Conservation (phyloP, 108 stramenopile species). For the Cylindrotheca fusiformis region DNA sequence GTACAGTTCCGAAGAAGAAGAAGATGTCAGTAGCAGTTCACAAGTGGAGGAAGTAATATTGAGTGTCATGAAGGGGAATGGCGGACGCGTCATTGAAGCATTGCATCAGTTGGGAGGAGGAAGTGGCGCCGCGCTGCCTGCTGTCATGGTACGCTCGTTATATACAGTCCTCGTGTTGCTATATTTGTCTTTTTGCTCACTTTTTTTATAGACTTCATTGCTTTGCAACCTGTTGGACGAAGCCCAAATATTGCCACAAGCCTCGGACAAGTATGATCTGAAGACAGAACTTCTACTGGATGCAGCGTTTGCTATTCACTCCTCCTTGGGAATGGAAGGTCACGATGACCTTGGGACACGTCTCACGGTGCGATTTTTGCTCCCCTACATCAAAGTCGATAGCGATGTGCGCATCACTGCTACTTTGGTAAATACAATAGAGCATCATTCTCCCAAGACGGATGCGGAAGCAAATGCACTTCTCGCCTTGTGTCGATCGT, state of each 20-base stretch:
- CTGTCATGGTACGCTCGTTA: slow-evolving; percentile 58
- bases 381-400: slow-evolving; percentile 55
- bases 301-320: slow-evolving; percentile 70
- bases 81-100: slow-evolving; percentile 46
- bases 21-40: slow-evolving; percentile 16
- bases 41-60: slow-evolving; percentile 26
- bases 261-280: slow-evolving; percentile 11
- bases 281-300: slow-evolving; percentile 55
- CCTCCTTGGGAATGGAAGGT: slow-evolving; percentile 58
- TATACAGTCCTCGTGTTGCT: background rate
- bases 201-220: slow-evolving; percentile 41
- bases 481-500: slow-evolving; percentile 41
- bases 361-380: slow-evolving; percentile 51
- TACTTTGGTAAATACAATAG: slow-evolving; percentile 49
- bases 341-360: slow-evolving; percentile 62
- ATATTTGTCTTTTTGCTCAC: background rate
- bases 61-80: slow-evolving; percentile 70
- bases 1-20: slow-evolving; percentile 4
- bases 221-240: slow-evolving; percentile 62
- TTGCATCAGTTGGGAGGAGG: slow-evolving; percentile 63
- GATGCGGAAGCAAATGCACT: slow-evolving; percentile 68
- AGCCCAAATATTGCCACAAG: slow-evolving; percentile 38
- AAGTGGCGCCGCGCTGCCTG: slow-evolving; percentile 78
- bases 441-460: slow-evolving; percentile 50
- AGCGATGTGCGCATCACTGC: slow-evolving; percentile 53